A percentile compares a stretch with the other conserved stretches of the same genome.
Conservation (phyloP, 129 eudicot species). For the Tagetes patula region DNA sequence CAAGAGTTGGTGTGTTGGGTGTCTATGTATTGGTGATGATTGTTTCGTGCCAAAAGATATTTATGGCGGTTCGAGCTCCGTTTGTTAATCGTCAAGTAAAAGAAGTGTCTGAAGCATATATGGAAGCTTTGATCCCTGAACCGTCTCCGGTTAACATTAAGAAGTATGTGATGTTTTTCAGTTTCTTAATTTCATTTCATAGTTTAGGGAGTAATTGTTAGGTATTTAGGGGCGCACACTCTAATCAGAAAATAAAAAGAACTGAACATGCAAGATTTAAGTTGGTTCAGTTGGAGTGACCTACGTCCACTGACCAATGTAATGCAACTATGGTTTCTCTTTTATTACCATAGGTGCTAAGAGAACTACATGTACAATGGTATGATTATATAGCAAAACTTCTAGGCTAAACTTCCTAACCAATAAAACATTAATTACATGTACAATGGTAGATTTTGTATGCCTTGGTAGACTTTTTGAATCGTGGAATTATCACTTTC, state of each 20-base stretch:
- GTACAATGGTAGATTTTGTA: too few relatives aligned
- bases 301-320: too few relatives aligned
- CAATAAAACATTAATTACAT: neutral
- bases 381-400: too few relatives aligned
- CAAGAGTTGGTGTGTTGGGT: constrained; percentile 61
- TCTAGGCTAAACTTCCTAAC: too few relatives aligned
- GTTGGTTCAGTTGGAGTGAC: neutral
- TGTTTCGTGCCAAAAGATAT: constrained; percentile 55
- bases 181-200: neutral
- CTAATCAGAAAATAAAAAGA: neutral
- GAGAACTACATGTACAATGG: too few relatives aligned
- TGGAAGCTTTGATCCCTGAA: constrained; percentile 93
- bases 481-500: too few relatives aligned
- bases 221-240: too few relatives aligned
- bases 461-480: too few relatives aligned
- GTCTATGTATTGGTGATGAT: constrained; percentile 49
- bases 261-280: neutral
- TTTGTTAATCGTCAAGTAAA: constrained; percentile 47
- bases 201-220: neutral
- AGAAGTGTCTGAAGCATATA: constrained; percentile 70
- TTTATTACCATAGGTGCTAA: too few relatives aligned
- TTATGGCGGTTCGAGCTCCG: constrained; percentile 65
- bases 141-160: constrained; percentile 74
- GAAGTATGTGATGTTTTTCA: constrained; percentile 39
- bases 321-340: too few relatives aligned